A percentile compares a stretch with the other conserved stretches of the same genome.
phyloP scores from a whole-genome alignment of 73 alveolate genomes.

The Paraurostyla sp. region DNA sequence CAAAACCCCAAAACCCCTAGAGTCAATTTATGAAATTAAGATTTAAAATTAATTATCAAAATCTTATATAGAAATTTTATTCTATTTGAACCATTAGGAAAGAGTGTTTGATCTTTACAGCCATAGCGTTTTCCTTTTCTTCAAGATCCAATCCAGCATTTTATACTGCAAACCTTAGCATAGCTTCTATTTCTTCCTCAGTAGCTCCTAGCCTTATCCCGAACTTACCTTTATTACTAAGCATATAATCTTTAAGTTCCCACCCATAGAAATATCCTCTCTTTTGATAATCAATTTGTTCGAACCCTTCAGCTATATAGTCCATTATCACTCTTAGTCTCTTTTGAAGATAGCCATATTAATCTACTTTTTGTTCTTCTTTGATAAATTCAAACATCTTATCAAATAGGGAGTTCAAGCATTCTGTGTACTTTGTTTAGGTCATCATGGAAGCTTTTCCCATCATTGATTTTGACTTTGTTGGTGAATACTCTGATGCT shows the following conservation, averaged over 20 bases:
- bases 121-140: constrained; percentile 9
- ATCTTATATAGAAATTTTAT: constrained; percentile 39
- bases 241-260: constrained; percentile 21
- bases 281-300: not conserved
- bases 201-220: not conserved
- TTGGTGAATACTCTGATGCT: not conserved
- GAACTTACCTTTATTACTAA: not conserved
- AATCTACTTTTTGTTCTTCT: not conserved
- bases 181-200: not conserved
- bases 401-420: not conserved
- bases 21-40: too few relatives aligned
- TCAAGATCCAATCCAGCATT: constrained; percentile 8
- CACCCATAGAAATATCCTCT: constrained; percentile 22
- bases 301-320: constrained; percentile 5
- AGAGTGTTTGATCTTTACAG: constrained; percentile 21
- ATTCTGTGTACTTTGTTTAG: not conserved
- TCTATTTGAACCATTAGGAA: constrained; percentile 33
- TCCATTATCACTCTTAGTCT: constrained; percentile 13
- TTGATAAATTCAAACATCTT: constrained; percentile 25
- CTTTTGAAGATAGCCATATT: constrained; percentile 16
- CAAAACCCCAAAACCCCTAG: too few relatives aligned
- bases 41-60: not conserved
- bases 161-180: not conserved
- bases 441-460: not conserved
- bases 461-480: not conserved